phyloP scores from a whole-genome alignment of 495 filamentous ascomycete species.

The Talaromyces wortmannii region DNA sequence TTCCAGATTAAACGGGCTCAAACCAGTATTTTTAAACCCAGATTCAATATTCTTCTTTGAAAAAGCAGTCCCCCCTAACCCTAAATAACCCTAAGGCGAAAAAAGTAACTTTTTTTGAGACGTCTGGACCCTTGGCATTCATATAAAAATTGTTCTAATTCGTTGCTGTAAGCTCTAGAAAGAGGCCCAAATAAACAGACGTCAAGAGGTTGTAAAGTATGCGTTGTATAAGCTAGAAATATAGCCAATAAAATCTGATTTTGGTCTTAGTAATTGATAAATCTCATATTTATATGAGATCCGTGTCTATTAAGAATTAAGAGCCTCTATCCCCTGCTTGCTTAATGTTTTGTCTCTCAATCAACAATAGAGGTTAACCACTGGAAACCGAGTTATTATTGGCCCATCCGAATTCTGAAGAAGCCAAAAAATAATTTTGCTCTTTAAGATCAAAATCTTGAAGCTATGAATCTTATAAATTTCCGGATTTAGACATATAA shows the following conservation, averaged over 20 bases:
- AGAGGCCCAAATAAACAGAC: background rate
- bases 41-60: background rate
- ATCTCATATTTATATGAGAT: background rate
- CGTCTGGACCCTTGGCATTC: background rate
- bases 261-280: background rate
- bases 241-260: background rate
- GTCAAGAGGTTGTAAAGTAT: slow-evolving; percentile 1
- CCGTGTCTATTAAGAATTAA: slow-evolving; percentile 1
- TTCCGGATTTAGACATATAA: background rate
- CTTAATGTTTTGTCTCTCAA: background rate
- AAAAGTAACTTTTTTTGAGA: slow-evolving; percentile 1
- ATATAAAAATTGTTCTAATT: slow-evolving; percentile 2
- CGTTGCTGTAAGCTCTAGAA: background rate
- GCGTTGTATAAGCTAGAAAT: background rate
- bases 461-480: background rate
- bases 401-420: background rate
- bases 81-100: background rate
- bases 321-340: background rate
- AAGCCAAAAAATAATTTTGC: background rate
- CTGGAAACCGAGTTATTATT: background rate
- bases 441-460: slow-evolving; percentile 4
- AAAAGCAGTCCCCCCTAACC: background rate
- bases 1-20: background rate
- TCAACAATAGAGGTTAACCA: background rate
- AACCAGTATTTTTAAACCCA: background rate